A percentile compares a stretch with the other conserved stretches of the same genome.
Conservation (phyloP, 768 basidiomycete genomes). For the Udeniomyces megalosporus region DNA sequence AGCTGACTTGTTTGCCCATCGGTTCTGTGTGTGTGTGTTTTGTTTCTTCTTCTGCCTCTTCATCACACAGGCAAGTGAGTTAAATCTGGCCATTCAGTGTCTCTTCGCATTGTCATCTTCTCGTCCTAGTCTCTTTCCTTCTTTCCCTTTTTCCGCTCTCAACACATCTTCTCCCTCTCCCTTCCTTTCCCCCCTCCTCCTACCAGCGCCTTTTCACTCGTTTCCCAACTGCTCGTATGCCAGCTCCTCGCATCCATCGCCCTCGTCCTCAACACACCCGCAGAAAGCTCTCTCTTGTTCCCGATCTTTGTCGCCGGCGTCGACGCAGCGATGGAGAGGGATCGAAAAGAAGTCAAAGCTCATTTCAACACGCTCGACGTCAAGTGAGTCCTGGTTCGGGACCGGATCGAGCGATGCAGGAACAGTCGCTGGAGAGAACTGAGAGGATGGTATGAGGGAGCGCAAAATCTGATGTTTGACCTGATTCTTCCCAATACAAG, state of each 20-base stretch:
- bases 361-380: slow-evolving; percentile 7
- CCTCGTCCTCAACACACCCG: slow-evolving; percentile 13
- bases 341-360: slow-evolving; percentile 9
- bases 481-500: not conserved
- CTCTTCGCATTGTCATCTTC: not conserved
- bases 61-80: no score
- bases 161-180: no score
- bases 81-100: not conserved
- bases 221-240: slow-evolving; percentile 8
- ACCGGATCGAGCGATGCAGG: no score
- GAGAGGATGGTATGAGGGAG: no score
- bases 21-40: no score
- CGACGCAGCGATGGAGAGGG: slow-evolving; percentile 10
- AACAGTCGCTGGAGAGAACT: no score
- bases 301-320: slow-evolving; percentile 15
- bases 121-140: no score
- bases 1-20: no score
- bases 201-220: slow-evolving; percentile 12
- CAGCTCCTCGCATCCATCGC: slow-evolving; percentile 13
- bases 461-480: not conserved
- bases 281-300: slow-evolving; percentile 12
- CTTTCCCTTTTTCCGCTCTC: no score
- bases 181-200: not conserved
- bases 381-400: not conserved
- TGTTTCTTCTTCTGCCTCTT: not conserved